These are phyloP conservation scores for Cladophialophora immunda DNA, from an alignment of 2,329 filamentous ascomycete genomes.

Conservation along the genomic window DNA sequence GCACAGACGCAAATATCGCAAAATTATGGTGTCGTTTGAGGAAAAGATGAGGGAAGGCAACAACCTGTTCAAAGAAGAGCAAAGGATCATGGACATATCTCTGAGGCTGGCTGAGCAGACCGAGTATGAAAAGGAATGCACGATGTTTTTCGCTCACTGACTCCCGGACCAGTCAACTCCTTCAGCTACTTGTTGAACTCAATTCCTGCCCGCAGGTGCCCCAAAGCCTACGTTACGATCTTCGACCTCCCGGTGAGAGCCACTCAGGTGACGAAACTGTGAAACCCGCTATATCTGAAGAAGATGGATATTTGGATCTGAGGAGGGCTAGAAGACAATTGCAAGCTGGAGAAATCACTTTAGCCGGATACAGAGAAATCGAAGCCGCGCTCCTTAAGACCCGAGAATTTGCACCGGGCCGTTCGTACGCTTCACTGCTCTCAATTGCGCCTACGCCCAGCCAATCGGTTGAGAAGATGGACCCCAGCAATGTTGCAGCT, in stretches of 20 bases:
- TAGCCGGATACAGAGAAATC: conserved; percentile 49
- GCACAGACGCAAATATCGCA: conserved; percentile 82
- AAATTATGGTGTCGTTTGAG: conserved; percentile 82
- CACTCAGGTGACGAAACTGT: conserved; percentile 55
- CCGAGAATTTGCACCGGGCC: conserved; percentile 50
- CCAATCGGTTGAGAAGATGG: conserved; percentile 19
- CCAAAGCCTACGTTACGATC: conserved; percentile 75
- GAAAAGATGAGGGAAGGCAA: conserved; percentile 78
- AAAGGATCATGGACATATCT: conserved; percentile 79
- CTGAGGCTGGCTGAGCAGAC: conserved; percentile 89
- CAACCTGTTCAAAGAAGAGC: conserved; percentile 76
- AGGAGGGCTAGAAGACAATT: conserved; percentile 51
- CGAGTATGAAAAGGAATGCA: conserved; percentile 70
- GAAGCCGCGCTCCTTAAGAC: conserved; percentile 51
- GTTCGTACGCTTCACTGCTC: conserved; percentile 39
- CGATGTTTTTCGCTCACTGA: conserved; percentile 23
- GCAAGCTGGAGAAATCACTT: conserved; percentile 47
- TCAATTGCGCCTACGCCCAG: conserved; percentile 13
- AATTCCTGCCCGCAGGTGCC: conserved; percentile 85
- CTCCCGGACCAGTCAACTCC: conserved; percentile 71
- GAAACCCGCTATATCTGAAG: conserved; percentile 25
- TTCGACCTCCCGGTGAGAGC: conserved; percentile 59
- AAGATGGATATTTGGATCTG: conserved; percentile 43
- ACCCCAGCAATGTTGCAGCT: conserved; percentile 35
- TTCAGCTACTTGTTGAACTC: conserved; percentile 88